These are phyloP conservation scores for Allomyces arbusculus DNA, from an alignment of 192 early-diverging fungal genomes.

Conservation along the genomic window DNA sequence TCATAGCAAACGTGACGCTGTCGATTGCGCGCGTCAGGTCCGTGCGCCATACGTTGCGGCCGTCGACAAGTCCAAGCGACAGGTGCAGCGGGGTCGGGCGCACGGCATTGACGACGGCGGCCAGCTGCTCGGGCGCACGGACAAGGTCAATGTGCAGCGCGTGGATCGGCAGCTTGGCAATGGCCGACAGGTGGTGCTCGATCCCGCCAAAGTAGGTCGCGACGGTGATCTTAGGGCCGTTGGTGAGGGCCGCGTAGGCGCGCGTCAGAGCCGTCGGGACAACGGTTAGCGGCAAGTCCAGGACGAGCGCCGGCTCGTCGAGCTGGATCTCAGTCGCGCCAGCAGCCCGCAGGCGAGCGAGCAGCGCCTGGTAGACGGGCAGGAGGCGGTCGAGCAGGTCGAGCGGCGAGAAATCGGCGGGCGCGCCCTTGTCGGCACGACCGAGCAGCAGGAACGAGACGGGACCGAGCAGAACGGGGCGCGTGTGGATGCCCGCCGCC, in stretches of 20 bases:
- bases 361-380: constrained; percentile 58
- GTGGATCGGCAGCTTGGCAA: constrained; percentile 52
- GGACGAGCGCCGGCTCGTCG: constrained; percentile 59
- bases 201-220: constrained; percentile 89
- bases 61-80: constrained; percentile 89
- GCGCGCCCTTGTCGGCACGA: constrained; percentile 50
- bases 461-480: constrained; percentile 83
- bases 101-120: neutral
- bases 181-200: constrained; percentile 45
- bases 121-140: constrained; percentile 35
- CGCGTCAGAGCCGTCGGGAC: constrained; percentile 28
- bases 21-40: constrained; percentile 55
- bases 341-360: constrained; percentile 46
- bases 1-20: constrained; percentile 41
- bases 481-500: constrained; percentile 72
- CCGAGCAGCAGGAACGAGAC: constrained; percentile 72
- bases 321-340: constrained; percentile 70
- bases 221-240: constrained; percentile 31
- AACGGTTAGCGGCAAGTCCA: constrained; percentile 27
- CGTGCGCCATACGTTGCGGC: constrained; percentile 95
- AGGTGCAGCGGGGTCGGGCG: constrained; percentile 33
- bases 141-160: constrained; percentile 84
- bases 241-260: constrained; percentile 41
- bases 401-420: constrained; percentile 45
- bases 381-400: constrained; percentile 52